Percentiles rank a stretch among this genome's conserved stretches.
Evolutionary conservation across 176 grass and related monocot genomes (phyloP).

Genomic region (Miscanthus lutarioriparius): DNA sequence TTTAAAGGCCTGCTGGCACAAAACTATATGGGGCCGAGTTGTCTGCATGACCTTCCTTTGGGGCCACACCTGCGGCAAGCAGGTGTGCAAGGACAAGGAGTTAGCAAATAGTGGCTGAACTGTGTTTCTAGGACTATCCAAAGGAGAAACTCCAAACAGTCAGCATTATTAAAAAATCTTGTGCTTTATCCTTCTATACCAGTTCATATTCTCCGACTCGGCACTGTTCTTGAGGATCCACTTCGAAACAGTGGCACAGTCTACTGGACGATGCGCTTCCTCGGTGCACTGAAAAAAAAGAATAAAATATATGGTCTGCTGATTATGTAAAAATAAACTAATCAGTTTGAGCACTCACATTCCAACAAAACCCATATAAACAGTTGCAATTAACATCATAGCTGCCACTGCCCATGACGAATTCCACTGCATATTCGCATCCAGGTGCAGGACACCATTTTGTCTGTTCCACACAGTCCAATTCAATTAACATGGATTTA

Average conservation of each 20-base stretch:
- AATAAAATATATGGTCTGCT: constrained; percentile 25
- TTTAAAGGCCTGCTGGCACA: background rate
- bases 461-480: constrained; percentile 60
- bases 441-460: constrained; percentile 99
- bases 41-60: background rate
- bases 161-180: background rate
- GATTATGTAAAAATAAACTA: constrained; percentile 21
- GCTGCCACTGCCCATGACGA: constrained; percentile 88
- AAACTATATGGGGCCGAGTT: background rate
- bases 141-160: background rate
- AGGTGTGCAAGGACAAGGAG: background rate
- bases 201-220: constrained; percentile 99
- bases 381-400: constrained; percentile 96
- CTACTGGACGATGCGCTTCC: constrained; percentile 98
- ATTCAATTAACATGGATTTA: constrained; percentile 29
- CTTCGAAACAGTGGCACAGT: constrained; percentile 94
- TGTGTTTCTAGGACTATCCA: background rate
- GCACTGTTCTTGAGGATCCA: constrained; percentile 99
- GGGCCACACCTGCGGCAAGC: background rate
- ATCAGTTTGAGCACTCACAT: constrained; percentile 52
- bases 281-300: constrained; percentile 73
- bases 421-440: constrained; percentile 95
- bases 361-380: constrained; percentile 95
- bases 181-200: constrained; percentile 50
- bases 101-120: background rate